Percentiles rank a stretch among this genome's conserved stretches.
phyloP scores from a whole-genome alignment of 225 moss, liverwort and hornwort genomes.

The Marchantia paleacea region DNA sequence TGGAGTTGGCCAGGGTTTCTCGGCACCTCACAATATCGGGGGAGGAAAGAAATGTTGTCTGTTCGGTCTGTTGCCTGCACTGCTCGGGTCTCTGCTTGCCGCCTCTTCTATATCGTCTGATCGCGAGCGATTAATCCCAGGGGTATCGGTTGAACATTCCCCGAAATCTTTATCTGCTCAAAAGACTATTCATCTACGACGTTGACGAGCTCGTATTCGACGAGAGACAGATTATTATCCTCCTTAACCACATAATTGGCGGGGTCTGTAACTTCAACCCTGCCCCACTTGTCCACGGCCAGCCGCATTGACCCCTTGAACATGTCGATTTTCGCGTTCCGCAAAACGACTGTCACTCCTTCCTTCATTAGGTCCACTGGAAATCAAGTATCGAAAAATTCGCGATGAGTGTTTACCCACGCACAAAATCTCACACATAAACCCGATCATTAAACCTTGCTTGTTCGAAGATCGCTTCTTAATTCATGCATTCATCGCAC shows the following conservation, averaged over 20 bases:
- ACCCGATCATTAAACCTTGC: not conserved
- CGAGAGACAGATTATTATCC: slow-evolving; percentile 95
- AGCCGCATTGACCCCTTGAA: slow-evolving; percentile 99
- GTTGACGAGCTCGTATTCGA: slow-evolving; percentile 98
- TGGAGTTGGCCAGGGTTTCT: slow-evolving; percentile 60
- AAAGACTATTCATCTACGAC: slow-evolving; percentile 76
- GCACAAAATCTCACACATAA: not conserved
- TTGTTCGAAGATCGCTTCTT: not conserved
- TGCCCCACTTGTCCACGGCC: slow-evolving; percentile 98
- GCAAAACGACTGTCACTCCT: slow-evolving; percentile 81
- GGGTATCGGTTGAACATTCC: slow-evolving; percentile 40
- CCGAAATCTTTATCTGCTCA: slow-evolving; percentile 38
- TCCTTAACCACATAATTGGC: slow-evolving; percentile 83
- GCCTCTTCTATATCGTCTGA: slow-evolving; percentile 44
- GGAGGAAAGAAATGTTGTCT: slow-evolving; percentile 60
- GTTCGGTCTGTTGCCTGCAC: slow-evolving; percentile 53
- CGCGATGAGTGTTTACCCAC: not conserved
- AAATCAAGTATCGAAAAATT: not conserved
- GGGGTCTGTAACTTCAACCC: slow-evolving; percentile 85
- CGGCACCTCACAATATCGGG: slow-evolving; percentile 66
- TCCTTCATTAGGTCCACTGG: slow-evolving; percentile 95
- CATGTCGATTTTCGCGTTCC: slow-evolving; percentile 99
- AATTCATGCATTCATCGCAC: not conserved
- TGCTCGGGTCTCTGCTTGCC: slow-evolving; percentile 51
- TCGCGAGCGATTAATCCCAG: slow-evolving; percentile 45